phyloP scores from a whole-genome alignment of 2,329 filamentous ascomycete species.

The Talaromyces sp. region DNA sequence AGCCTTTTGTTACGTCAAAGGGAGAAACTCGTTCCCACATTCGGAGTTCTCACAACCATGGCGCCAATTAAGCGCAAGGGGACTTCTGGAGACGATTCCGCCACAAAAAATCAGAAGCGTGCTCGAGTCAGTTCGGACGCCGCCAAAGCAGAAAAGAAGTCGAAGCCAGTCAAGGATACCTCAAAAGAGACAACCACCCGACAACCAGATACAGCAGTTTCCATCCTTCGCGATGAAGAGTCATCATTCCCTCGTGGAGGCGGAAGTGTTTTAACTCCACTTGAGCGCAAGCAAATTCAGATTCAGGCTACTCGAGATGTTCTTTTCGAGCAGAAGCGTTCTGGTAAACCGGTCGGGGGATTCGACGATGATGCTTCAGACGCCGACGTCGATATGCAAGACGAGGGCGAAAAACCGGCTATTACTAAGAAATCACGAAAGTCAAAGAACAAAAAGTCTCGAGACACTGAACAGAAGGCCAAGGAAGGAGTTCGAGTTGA shows the following conservation, averaged over 20 bases:
- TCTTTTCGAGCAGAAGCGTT: slow-evolving; percentile 74
- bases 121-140: slow-evolving; percentile 39
- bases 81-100: slow-evolving; percentile 35
- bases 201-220: slow-evolving; percentile 34
- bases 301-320: slow-evolving; percentile 91
- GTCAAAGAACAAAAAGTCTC: slow-evolving; percentile 49
- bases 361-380: slow-evolving; percentile 57
- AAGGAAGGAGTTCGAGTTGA: slow-evolving; percentile 68
- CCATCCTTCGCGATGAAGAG: slow-evolving; percentile 69
- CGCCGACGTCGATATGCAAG: slow-evolving; percentile 51
- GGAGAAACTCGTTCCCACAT: neutral
- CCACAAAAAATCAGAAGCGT: slow-evolving; percentile 39
- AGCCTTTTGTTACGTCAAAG: neutral
- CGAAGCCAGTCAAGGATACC: slow-evolving; percentile 30
- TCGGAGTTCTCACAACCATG: slow-evolving; percentile 28
- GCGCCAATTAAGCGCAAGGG: slow-evolving; percentile 47
- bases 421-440: slow-evolving; percentile 38
- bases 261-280: slow-evolving; percentile 80
- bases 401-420: slow-evolving; percentile 40
- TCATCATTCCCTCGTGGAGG: slow-evolving; percentile 89
- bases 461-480: slow-evolving; percentile 49
- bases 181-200: slow-evolving; percentile 23
- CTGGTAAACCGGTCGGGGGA: slow-evolving; percentile 47
- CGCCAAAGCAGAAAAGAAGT: slow-evolving; percentile 26
- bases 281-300: slow-evolving; percentile 95